Evolutionary conservation across 2,329 filamentous ascomycete genomes (phyloP), one percentile per base, ranked within the genome.

Genomic region (Aspergillus amoenus): DNA sequence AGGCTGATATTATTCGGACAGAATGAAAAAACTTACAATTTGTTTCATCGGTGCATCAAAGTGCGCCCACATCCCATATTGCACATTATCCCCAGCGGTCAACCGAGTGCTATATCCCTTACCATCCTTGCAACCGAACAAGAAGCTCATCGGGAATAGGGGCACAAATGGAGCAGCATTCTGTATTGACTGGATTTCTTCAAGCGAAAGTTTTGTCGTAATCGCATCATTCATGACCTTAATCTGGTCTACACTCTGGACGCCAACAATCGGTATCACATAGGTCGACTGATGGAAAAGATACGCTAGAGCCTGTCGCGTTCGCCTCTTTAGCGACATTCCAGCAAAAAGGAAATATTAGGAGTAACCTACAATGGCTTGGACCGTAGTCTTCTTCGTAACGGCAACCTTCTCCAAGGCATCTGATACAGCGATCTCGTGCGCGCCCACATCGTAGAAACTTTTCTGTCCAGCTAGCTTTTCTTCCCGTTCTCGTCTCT

Each of bases 181-280:
- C 2, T 46, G 42, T 13, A 53, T 53, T 18, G 30, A 39, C 21
- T 21, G 42, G 21, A 53, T 39, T 30, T 53, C 51, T 8, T 53
- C 30, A 2, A 7, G 5, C 15, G 42, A 53, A 5, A 53, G 51
- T 4, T 21, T 18, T 12, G 44, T 17, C 4, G 42, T 41, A 12
- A 45, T 22, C 3, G 51, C 51, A 30, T 46, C 42, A 9, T 45
- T 45, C 46, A 53, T 53, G 3, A 37, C 41, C 17, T 50, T 30
- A 27, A 57, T 17, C 17, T 57, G 50, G 6, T 57, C 39, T 11
- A 22, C 47, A 4, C 49, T 57, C 34, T 53, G 49, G 12, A 53
- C 49, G n/a, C 50, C 55, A 4, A 50, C 50, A n/a, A 57, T 53
- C 2, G 55, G 55, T 21, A 57, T 22, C 18, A 57, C 55, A 17